These are phyloP conservation scores for Coemansia sp. DNA, from an alignment of 192 early-diverging fungal species.

Conservation along the genomic window DNA sequence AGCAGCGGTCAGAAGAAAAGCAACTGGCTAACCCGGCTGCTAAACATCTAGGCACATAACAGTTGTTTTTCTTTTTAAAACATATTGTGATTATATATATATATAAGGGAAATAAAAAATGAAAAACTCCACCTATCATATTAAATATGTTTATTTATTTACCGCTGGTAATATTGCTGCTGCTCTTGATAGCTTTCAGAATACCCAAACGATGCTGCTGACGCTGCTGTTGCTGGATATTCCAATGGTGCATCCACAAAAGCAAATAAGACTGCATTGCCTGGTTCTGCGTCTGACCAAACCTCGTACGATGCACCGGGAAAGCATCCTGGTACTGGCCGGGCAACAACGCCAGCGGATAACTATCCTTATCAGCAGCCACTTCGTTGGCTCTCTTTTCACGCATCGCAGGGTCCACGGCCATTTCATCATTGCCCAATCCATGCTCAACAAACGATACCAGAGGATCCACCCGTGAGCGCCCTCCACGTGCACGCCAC, in stretches of 20 bases:
- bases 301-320: conserved; percentile 42
- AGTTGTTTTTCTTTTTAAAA: not conserved
- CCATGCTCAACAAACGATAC: conserved; percentile 30
- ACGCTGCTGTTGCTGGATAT: conserved; percentile 12
- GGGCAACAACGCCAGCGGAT: conserved; percentile 49
- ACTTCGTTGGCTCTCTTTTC: not conserved
- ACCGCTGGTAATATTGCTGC: not conserved
- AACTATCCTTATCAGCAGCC: conserved; percentile 8
- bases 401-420: not conserved
- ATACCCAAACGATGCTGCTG: conserved; percentile 20
- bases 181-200: not conserved
- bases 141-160: not conserved
- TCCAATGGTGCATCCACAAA: conserved; percentile 35
- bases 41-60: conserved; percentile 8
- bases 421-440: not conserved
- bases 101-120: not conserved
- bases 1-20: not conserved
- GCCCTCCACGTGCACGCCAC: conserved; percentile 3
- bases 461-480: conserved; percentile 14
- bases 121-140: not conserved
- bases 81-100: not conserved
- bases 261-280: conserved; percentile 36
- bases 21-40: conserved; percentile 17
- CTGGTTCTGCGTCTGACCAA: conserved; percentile 34
- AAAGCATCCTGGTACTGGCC: conserved; percentile 50